Base-by-base conservation (phyloP, 2,329 filamentous ascomycete species). In the Cladosporium oxysporum region DNA sequence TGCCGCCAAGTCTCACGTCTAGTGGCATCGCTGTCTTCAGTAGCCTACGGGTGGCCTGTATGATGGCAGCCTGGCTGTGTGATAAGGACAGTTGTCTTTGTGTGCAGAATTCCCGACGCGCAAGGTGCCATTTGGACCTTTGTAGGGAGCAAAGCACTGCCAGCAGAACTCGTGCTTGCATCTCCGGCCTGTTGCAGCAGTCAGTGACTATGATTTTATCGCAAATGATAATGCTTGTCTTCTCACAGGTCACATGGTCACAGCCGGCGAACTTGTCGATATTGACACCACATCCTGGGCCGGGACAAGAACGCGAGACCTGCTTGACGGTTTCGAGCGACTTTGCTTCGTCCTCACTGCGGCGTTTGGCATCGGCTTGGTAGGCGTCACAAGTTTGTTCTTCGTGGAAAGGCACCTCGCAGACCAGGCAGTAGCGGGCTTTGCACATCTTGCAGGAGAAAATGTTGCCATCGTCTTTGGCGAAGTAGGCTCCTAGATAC, bases 91-190 rank as follows among this genome's bases (percentile, higher is more conserved):
- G 5, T n/a, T 37, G 16, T 5, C 14, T 28, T 60, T 23, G 49
- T 71, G 69, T 3, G 64, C 66, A 5, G 8, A 10, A 41, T 69
- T 71, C n/a, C 69, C 68, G 3, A 41, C 12, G 1, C 16, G 4
- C 21, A 8, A 26, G 26, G 67, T 68, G 6, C 57, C 64, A 5
- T 28, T 11, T 0, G 5, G 3, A 5, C 68, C 67, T 0, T 5
- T 11, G 35, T 69, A 71, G 1, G 63, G 31, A 1, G 69, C 69
- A 11, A 67, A 58, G 66, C 73, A 75, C 12, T 50, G 8, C 67
- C 69, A 75, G 62, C 72, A 73, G 66, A 72, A 75, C 49, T 74
- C 57, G 35, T 70, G 64, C 7, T 55, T 29, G 60, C 73, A 74
- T 14, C 23, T 53, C 5, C 23, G 28, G 65, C 68, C 68, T 26